Percentiles rank a stretch among this genome's conserved stretches.
These are phyloP conservation scores for Debaryomyces udenii DNA, from an alignment of 1,139 yeast genomes.

Conservation along the genomic window DNA sequence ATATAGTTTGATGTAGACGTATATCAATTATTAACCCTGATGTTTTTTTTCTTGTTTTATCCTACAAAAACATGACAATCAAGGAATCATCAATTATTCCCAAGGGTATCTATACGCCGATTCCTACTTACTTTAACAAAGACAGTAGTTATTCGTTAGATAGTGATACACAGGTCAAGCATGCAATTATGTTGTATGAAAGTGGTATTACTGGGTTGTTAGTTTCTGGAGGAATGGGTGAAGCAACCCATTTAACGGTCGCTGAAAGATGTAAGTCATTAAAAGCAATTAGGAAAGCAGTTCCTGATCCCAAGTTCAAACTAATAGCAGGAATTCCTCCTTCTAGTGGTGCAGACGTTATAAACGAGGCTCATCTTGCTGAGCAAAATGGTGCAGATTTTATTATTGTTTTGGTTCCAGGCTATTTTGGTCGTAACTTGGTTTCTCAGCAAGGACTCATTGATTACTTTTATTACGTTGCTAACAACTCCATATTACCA, in stretches of 20 bases:
- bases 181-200: conserved; percentile 40
- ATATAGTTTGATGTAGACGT: too few species aligned
- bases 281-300: conserved; percentile 22
- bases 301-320: conserved; percentile 30
- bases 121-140: conserved; percentile 52
- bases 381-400: conserved; percentile 39
- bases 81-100: conserved; percentile 13
- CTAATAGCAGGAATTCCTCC: conserved; percentile 42
- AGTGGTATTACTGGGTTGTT: conserved; percentile 51
- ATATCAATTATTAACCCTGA: too few species aligned
- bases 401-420: conserved; percentile 34
- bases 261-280: conserved; percentile 35
- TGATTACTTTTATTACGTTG: conserved; percentile 35
- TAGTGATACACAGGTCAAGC: conserved; percentile 43
- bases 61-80: conserved; percentile 2
- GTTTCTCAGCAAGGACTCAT: conserved; percentile 38
- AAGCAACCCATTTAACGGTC: conserved; percentile 37
- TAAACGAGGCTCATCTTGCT: conserved; percentile 30
- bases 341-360: conserved; percentile 29
- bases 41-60: too few species aligned
- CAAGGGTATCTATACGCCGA: conserved; percentile 49
- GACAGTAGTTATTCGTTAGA: conserved; percentile 42
- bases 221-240: conserved; percentile 52
- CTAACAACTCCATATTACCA: conserved; percentile 35
- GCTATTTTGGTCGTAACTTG: conserved; percentile 38